Evolutionary conservation across 1,139 yeast species (phyloP), one percentile per base, ranked within the genome.

Genomic region (Suhomyces yuchorum): DNA sequence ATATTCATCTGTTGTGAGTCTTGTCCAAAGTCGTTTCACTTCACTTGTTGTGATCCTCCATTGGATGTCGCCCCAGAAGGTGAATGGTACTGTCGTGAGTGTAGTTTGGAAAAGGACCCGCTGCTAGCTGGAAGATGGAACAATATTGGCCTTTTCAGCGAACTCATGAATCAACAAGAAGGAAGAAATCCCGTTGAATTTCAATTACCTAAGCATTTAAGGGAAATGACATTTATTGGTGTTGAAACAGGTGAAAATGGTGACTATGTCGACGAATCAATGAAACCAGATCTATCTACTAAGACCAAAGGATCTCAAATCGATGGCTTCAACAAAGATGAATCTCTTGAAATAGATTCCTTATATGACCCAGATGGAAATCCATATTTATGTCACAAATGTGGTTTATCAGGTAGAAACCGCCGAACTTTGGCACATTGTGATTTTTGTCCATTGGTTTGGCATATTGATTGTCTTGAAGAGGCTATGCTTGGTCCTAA

Each of bases 1-100:
- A 77, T 88, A 34, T 90, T 93, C 55, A 75, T 93, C 26, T 93
- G 98, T 66, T 93, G 99, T 68, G 99, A 93, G 57, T 77, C 88
- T 2, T 93, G 99, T 66, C 97, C 97, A 0, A 80, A 79, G 59
- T 88, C 97, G 1, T 93, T 92, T 65, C 99, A 93, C 62, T 90
- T 93, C 61, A 77, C 88, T 11, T 93, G 99, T 64, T 81, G 93
- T 53, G 87, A 89, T 57, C 98, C 98, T 2, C 98, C 99, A 0
- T 68, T 87, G 22, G 93, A 87, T 53, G 77, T 81, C 37, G 73
- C 91, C 8, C 97, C 97, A 0, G 95, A 86, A 46, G 97, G 88
- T 26, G 90, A 83, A 57, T 93, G 98, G 98, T 82, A 78, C 55
- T 93, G 99, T 68, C 79, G 80, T 23, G 90, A 85, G 58, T 93